Percentiles rank a stretch among this genome's conserved stretches.
phyloP scores from a whole-genome alignment of 140 eudicot species.

The Oenanthe javanica region DNA sequence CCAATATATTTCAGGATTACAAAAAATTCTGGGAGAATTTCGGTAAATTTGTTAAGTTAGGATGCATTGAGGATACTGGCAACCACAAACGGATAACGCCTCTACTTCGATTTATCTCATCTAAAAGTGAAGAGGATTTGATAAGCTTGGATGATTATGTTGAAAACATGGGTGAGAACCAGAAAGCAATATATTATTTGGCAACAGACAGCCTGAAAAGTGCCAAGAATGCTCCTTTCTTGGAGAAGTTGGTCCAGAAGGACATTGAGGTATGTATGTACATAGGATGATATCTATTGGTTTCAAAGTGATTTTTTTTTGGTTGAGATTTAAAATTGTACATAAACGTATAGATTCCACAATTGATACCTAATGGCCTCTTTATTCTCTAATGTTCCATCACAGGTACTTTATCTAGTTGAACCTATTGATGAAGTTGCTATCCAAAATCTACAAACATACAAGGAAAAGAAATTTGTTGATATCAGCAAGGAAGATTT shows the following conservation, averaged over 20 bases:
- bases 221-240: conserved; percentile 94
- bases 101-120: conserved; percentile 54
- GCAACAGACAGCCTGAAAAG: conserved; percentile 95
- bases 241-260: conserved; percentile 86
- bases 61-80: conserved; percentile 91
- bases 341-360: neutral
- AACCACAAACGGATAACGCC: conserved; percentile 92
- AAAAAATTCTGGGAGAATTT: conserved; percentile 96
- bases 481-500: conserved; percentile 99
- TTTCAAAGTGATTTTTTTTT: neutral
- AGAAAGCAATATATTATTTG: conserved; percentile 80
- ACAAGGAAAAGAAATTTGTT: conserved; percentile 92
- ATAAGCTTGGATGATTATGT: conserved; percentile 86
- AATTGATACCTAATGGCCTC: neutral
- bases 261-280: conserved; percentile 58
- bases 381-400: neutral
- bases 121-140: conserved; percentile 80
- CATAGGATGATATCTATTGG: neutral
- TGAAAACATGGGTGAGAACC: conserved; percentile 88
- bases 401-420: conserved; percentile 65
- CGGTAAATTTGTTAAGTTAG: conserved; percentile 79
- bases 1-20: conserved; percentile 61
- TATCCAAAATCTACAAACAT: conserved; percentile 81
- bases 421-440: conserved; percentile 99
- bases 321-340: neutral